These are phyloP conservation scores for Puccinia novopanici DNA, from an alignment of 1,284 basidiomycete genomes.

Conservation along the genomic window DNA sequence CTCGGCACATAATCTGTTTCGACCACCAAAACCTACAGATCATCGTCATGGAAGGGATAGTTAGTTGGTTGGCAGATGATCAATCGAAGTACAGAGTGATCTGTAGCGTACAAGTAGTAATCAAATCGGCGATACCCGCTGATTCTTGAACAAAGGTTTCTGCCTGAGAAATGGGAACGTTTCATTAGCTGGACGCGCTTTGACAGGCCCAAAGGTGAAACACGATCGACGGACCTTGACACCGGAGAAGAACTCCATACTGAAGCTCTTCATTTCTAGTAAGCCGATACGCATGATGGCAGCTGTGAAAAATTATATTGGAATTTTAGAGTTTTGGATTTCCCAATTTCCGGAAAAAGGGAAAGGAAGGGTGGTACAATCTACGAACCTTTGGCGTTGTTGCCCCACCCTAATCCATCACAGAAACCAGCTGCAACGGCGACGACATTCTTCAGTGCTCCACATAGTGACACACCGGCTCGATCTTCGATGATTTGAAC, in stretches of 20 bases:
- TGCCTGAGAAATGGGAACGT: constrained; percentile 52
- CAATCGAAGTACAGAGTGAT: neutral
- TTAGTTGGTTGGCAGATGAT: neutral
- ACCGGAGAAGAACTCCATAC: constrained; percentile 64
- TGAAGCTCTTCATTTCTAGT: constrained; percentile 62
- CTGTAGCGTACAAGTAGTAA: constrained; percentile 63
- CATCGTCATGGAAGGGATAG: neutral
- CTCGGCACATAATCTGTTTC: constrained; percentile 64
- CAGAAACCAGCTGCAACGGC: constrained; percentile 65
- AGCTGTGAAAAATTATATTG: constrained; percentile 54
- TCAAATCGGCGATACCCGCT: constrained; percentile 66
- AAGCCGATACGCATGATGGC: constrained; percentile 66
- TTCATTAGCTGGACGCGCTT: too few relatives aligned
- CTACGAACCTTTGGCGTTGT: constrained; percentile 65
- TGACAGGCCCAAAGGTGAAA: too few relatives aligned
- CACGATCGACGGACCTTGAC: constrained; percentile 60
- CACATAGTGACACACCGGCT: constrained; percentile 65
- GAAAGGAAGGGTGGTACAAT: too few relatives aligned
- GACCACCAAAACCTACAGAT: constrained; percentile 62
- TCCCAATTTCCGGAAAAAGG: neutral
- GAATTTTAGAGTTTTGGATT: neutral
- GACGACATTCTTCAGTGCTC: constrained; percentile 66
- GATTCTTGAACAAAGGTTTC: constrained; percentile 64
- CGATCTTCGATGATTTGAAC: constrained; percentile 66
- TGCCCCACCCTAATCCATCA: constrained; percentile 65